phyloP scores from a whole-genome alignment of 78 protist species.

The Speleostelium caveatum region DNA sequence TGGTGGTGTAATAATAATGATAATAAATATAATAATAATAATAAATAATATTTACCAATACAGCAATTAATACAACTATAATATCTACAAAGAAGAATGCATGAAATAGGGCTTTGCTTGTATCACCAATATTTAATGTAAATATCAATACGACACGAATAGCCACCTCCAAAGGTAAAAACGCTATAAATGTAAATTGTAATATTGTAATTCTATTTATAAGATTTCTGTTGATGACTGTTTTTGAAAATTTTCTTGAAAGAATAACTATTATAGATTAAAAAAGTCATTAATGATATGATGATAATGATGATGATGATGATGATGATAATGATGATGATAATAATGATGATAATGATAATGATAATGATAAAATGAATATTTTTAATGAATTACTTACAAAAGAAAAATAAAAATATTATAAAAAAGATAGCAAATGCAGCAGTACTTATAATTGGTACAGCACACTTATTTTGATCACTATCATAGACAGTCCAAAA shows the following conservation, averaged over 20 bases:
- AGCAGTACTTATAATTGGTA: slow-evolving; percentile 65
- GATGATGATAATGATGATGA: neutral
- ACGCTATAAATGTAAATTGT: slow-evolving; percentile 12
- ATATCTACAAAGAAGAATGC: slow-evolving; percentile 78
- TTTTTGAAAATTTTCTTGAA: slow-evolving; percentile 48
- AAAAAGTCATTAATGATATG: no score
- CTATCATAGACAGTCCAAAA: slow-evolving; percentile 41
- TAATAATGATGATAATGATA: neutral
- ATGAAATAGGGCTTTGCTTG: slow-evolving; percentile 44
- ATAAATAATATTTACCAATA: slow-evolving; percentile 11
- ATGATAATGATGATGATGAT: neutral
- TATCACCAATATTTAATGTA: slow-evolving; percentile 17
- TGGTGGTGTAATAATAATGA: neutral
- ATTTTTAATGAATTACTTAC: slow-evolving; percentile 4
- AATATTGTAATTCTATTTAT: slow-evolving; percentile 53
- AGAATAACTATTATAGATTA: slow-evolving; percentile 16
- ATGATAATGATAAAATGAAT: neutral
- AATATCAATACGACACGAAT: slow-evolving; percentile 56
- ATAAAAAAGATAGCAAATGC: slow-evolving; percentile 62
- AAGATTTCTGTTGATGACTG: slow-evolving; percentile 31
- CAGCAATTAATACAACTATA: slow-evolving; percentile 24
- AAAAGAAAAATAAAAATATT: slow-evolving; percentile 55
- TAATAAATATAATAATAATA: neutral
- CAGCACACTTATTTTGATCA: slow-evolving; percentile 20
- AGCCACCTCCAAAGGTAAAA: slow-evolving; percentile 65